Evolutionary conservation across 768 basidiomycete species (phyloP).

Genomic region (Lactarius trivialis): DNA sequence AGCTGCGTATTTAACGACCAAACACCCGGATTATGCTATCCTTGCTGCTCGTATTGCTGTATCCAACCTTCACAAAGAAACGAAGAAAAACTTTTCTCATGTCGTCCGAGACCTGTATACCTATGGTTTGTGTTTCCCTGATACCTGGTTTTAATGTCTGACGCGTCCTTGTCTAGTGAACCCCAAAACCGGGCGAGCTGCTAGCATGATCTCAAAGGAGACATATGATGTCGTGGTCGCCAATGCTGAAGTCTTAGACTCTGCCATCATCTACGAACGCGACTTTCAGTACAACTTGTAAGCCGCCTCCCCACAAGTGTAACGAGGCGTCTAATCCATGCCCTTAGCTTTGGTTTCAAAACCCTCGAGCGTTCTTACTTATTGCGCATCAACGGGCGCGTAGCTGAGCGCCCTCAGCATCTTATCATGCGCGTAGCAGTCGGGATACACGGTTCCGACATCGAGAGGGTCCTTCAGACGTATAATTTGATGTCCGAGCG

Average conservation of each 20-base stretch:
- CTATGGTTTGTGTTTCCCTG: slow-evolving; percentile 51
- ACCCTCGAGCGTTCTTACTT: slow-evolving; percentile 98
- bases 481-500: slow-evolving; percentile 97
- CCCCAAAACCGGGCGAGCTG: slow-evolving; percentile 83
- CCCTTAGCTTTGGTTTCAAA: slow-evolving; percentile 92
- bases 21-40: slow-evolving; percentile 96
- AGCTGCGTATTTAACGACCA: slow-evolving; percentile 94
- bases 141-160: neutral
- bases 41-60: slow-evolving; percentile 98
- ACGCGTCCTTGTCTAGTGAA: slow-evolving; percentile 50
- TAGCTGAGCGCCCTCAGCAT: slow-evolving; percentile 96
- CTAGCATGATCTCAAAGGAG: slow-evolving; percentile 88
- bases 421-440: slow-evolving; percentile 99
- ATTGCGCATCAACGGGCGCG: slow-evolving; percentile 86
- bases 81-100: slow-evolving; percentile 92
- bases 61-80: slow-evolving; percentile 98
- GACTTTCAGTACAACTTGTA: slow-evolving; percentile 97
- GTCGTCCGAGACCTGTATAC: slow-evolving; percentile 88
- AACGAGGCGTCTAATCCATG: slow-evolving; percentile 3
- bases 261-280: slow-evolving; percentile 94
- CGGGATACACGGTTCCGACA: slow-evolving; percentile 86
- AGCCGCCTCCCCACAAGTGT: slow-evolving; percentile 27
- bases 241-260: slow-evolving; percentile 79
- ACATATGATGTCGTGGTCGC: slow-evolving; percentile 77
- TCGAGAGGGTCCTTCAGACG: slow-evolving; percentile 86